Conservation (phyloP, 768 basidiomycete genomes). For the Boletus subparvulus region DNA sequence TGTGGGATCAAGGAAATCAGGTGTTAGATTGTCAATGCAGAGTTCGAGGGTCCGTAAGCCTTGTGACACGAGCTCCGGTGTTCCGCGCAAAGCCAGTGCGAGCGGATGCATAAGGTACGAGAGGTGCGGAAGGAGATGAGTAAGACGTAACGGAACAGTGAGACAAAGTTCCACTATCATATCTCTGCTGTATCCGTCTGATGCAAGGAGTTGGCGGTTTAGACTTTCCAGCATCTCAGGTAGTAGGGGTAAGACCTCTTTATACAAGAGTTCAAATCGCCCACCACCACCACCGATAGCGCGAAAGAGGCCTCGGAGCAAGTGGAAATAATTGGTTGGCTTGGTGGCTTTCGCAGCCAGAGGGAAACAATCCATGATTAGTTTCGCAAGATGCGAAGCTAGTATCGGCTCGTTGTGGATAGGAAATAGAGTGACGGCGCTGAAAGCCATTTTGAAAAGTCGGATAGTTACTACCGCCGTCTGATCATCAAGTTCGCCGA, state of each 20-base stretch:
- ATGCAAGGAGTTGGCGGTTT: slow-evolving; percentile 83
- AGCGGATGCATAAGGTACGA: slow-evolving; percentile 96
- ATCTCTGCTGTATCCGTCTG: slow-evolving; percentile 80
- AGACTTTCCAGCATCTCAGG: slow-evolving; percentile 97
- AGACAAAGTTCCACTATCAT: slow-evolving; percentile 96
- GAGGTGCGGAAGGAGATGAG: slow-evolving; percentile 93
- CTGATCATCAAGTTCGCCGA: slow-evolving; percentile 84
- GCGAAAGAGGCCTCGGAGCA: slow-evolving; percentile 89
- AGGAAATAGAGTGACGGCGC: slow-evolving; percentile 75
- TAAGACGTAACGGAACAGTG: slow-evolving; percentile 92
- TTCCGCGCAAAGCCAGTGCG: slow-evolving; percentile 84
- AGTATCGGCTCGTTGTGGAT: slow-evolving; percentile 84
- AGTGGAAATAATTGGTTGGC: slow-evolving; percentile 89
- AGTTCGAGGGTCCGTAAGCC: slow-evolving; percentile 94
- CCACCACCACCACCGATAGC: slow-evolving; percentile 91
- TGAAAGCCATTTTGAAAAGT: slow-evolving; percentile 94
- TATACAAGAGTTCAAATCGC: slow-evolving; percentile 90
- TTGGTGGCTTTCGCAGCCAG: slow-evolving; percentile 89
- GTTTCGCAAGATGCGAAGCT: slow-evolving; percentile 87
- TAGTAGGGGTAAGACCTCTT: slow-evolving; percentile 91
- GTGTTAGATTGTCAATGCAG: slow-evolving; percentile 98
- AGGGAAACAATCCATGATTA: slow-evolving; percentile 96
- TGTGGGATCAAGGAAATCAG: slow-evolving; percentile 96
- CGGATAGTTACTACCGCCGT: slow-evolving; percentile 83
- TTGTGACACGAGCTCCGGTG: slow-evolving; percentile 88